Evolutionary conservation across 495 filamentous ascomycete species (phyloP), one percentile per base, ranked within the genome.

Genomic region (Rostrohypoxylon terebratum): DNA sequence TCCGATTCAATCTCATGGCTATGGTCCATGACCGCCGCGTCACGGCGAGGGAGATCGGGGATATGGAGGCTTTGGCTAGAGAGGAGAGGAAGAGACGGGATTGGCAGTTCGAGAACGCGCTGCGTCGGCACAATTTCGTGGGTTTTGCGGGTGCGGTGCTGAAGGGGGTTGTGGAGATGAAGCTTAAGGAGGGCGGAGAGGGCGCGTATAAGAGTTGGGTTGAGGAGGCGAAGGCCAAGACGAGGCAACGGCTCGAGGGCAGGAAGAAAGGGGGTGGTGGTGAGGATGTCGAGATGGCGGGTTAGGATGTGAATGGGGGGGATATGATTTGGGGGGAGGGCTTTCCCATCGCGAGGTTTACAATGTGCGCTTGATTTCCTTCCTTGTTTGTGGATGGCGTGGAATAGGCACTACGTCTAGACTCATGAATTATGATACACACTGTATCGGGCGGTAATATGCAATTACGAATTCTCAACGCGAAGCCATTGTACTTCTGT

Each of bases 61-160:
- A 99, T 81, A 68, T 74, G 58, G 95, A 97, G 80, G 80, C 87
- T 77, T 79, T 98, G 74, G 85, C 88, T 74, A 83, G 90, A 63
- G 94, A 98, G 87, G 90, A 94, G 86, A 81, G 86, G 78, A 97
- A 97, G 89, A 82, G 96, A 61, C 85, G 83, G 59, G 92, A 87
- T 33, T 99, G 96, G 96, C 87, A 87, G 75, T 98, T 94, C 89
- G 96, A 99, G 88, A 98, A 99, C 82, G 93, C 94, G 28, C 83
- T 99, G 77, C 81, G 96, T 65, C 81, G 92, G 75, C 95, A 96
- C 80, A 99, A 99, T 77, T 98, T 99, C 81, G 91, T 99, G 16
- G 96, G 94, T 0, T 97, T 99, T 78, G 90, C 94, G 59, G 93
- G 92, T 47, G 96, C 98, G 86, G 84, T 97, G 58, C 80, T 97